These are phyloP conservation scores for Moesziomyces globuligerus DNA, from an alignment of 1,284 basidiomycete genomes.

Conservation along the genomic window DNA sequence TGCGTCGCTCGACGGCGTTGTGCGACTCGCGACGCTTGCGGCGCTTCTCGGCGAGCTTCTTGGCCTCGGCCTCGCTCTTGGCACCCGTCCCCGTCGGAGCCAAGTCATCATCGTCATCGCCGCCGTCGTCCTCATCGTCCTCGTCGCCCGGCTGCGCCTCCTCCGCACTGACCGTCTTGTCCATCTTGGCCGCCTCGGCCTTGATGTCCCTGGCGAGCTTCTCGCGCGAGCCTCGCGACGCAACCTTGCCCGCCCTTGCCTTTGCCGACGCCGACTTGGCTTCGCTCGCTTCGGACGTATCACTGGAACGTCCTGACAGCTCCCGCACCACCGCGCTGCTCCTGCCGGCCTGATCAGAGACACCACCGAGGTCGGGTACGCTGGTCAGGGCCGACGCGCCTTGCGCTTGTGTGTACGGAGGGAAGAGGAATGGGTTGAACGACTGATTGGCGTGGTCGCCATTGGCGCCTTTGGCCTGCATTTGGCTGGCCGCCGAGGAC, in stretches of 20 bases:
- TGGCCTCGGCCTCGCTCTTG: slow-evolving; percentile 50
- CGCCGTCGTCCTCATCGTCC: slow-evolving; percentile 42
- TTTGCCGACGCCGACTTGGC: slow-evolving; percentile 15
- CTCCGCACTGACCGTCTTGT: slow-evolving; percentile 26
- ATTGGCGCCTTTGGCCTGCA: slow-evolving; percentile 10
- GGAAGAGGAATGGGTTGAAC: slow-evolving; percentile 50
- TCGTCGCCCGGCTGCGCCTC: slow-evolving; percentile 29
- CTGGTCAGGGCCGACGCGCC: slow-evolving; percentile 4
- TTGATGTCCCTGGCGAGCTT: slow-evolving; percentile 24
- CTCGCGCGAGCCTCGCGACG: slow-evolving; percentile 18
- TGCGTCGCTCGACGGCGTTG: slow-evolving; percentile 86
- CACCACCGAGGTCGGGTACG: slow-evolving; percentile 4
- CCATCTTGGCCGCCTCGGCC: slow-evolving; percentile 10
- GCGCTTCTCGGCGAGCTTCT: slow-evolving; percentile 74
- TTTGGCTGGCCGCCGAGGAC: slow-evolving; percentile 1
- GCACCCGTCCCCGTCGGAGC: slow-evolving; percentile 6
- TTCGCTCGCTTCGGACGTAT: slow-evolving; percentile 24
- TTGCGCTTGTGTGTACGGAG: slow-evolving; percentile 34
- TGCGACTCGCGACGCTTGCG: slow-evolving; percentile 82
- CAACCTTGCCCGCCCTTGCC: slow-evolving; percentile 29
- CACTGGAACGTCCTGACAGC: slow-evolving; percentile 16
- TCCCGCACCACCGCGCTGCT: neutral
- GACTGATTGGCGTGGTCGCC: slow-evolving; percentile 17
- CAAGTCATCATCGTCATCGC: slow-evolving; percentile 38
- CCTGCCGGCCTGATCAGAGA: neutral